Conservation (phyloP, 2,329 filamentous ascomycete species). For the Pseudocercospora macadamiae region DNA sequence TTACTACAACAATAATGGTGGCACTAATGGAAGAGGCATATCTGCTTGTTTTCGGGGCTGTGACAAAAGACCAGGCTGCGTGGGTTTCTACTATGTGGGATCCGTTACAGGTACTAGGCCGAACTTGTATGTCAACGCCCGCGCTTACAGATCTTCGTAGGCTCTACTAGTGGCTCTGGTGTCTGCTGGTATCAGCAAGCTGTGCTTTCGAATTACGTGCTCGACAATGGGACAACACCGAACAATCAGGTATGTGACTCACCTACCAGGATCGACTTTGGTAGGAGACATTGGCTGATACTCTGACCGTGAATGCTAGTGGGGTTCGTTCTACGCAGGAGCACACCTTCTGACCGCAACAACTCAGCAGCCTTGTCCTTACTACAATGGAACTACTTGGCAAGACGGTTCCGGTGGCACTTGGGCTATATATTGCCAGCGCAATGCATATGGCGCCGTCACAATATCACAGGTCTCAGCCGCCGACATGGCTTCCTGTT, state of each 20-base stretch:
- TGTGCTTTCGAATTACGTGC: neutral
- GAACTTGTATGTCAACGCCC: too few relatives aligned
- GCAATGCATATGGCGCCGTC: neutral
- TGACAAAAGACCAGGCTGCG: slow-evolving; percentile 7
- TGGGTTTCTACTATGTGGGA: slow-evolving; percentile 8
- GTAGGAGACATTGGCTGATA: too few relatives aligned
- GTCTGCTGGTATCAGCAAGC: neutral
- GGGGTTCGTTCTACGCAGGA: slow-evolving; percentile 1
- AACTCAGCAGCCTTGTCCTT: slow-evolving; percentile 7
- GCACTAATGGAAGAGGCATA: slow-evolving; percentile 6
- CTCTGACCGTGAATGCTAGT: too few relatives aligned
- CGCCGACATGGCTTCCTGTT: neutral
- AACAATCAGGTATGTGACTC: too few relatives aligned
- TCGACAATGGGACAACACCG: neutral
- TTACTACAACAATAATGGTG: neutral
- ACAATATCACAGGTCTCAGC: neutral
- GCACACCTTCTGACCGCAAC: neutral
- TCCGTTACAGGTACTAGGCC: neutral
- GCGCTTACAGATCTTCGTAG: neutral
- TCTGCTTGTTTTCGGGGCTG: slow-evolving; percentile 1
- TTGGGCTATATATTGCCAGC: neutral
- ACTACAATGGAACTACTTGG: slow-evolving; percentile 6
- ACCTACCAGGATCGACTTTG: too few relatives aligned
- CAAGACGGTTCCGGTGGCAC: neutral
- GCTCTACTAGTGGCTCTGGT: neutral